Conservation (phyloP, 2,329 filamentous ascomycete species). For the Fusarium veterinarium region DNA sequence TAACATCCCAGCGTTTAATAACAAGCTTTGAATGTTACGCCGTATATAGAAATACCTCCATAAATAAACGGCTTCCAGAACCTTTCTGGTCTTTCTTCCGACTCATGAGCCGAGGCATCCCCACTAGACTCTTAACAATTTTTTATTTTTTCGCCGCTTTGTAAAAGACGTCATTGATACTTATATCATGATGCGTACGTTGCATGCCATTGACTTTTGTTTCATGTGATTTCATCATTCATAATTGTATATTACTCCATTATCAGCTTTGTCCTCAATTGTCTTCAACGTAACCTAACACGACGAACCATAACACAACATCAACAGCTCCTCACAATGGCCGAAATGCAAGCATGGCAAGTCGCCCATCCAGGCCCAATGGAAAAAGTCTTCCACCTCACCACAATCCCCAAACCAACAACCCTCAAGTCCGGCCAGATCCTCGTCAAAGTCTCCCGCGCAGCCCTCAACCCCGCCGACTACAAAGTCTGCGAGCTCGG, state of each 20-base stretch:
- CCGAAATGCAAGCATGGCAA: conserved; percentile 48
- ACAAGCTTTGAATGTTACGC: background rate
- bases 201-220: background rate
- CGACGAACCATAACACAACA: background rate
- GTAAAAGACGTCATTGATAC: conserved; percentile 28
- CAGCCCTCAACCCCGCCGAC: conserved; percentile 62
- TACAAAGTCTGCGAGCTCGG: conserved; percentile 60
- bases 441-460: conserved; percentile 57
- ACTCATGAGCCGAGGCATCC: conserved; percentile 15
- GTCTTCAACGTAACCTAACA: background rate
- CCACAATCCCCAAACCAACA: conserved; percentile 31
- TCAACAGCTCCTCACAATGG: background rate
- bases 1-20: background rate
- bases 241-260: background rate
- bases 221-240: background rate
- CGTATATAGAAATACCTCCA: background rate
- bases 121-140: conserved; percentile 22
- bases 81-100: background rate
- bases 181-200: background rate
- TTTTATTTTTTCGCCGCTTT: background rate
- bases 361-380: conserved; percentile 42
- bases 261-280: background rate
- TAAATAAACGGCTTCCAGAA: background rate
- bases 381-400: conserved; percentile 39
- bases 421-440: conserved; percentile 48